A percentile compares a stretch with the other conserved stretches of the same genome.
These are phyloP conservation scores for Fusarium zealandicum DNA, from an alignment of 2,329 filamentous ascomycete genomes.

Conservation along the genomic window DNA sequence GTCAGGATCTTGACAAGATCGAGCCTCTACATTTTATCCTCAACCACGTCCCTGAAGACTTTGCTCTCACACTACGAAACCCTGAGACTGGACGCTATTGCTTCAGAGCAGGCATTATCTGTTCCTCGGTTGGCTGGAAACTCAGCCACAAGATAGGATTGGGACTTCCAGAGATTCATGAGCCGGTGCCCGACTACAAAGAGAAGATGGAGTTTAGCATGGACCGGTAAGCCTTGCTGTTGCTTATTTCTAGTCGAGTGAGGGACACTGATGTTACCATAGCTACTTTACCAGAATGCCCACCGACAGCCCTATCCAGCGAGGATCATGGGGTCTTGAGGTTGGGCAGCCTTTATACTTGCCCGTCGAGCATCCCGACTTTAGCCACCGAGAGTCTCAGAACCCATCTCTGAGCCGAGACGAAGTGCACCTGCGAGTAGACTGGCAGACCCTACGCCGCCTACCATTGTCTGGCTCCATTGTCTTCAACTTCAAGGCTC, in stretches of 20 bases:
- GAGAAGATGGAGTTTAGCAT: slow-evolving; percentile 89
- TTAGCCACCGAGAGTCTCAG: slow-evolving; percentile 65
- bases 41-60: slow-evolving; percentile 85
- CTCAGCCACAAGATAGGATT: slow-evolving; percentile 76
- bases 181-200: slow-evolving; percentile 79
- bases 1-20: slow-evolving; percentile 65
- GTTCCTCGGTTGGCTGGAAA: slow-evolving; percentile 83
- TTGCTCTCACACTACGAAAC: slow-evolving; percentile 77
- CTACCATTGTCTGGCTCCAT: slow-evolving; percentile 78
- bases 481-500: slow-evolving; percentile 87
- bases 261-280: neutral
- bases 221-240: slow-evolving; percentile 66
- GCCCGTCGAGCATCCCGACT: slow-evolving; percentile 72
- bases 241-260: accelerated
- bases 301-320: slow-evolving; percentile 77
- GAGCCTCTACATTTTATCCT: slow-evolving; percentile 75
- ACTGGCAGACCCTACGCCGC: slow-evolving; percentile 87
- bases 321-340: slow-evolving; percentile 85
- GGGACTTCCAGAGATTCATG: slow-evolving; percentile 74
- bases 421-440: slow-evolving; percentile 75
- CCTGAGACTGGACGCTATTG: slow-evolving; percentile 74
- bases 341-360: slow-evolving; percentile 78
- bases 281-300: slow-evolving; percentile 85
- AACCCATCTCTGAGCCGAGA: slow-evolving; percentile 61
- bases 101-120: slow-evolving; percentile 79